Percentiles rank a stretch among this genome's conserved stretches.
These are phyloP conservation scores for Physaria fendleri DNA, from an alignment of 345 rosid species.

Conservation along the genomic window DNA sequence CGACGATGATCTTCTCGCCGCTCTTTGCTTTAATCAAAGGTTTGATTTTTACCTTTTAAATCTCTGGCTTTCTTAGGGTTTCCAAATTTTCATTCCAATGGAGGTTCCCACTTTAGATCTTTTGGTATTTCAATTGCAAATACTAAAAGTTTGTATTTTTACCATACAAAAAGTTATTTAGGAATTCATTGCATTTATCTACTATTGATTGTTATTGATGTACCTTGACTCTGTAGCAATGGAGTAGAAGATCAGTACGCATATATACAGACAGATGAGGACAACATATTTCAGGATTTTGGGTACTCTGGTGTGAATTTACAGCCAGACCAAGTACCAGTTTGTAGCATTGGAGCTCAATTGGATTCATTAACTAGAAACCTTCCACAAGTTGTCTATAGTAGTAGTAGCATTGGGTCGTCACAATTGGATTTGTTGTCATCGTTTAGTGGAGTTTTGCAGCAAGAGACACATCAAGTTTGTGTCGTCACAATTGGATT, in stretches of 20 bases:
- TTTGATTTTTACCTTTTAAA: not conserved
- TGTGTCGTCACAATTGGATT: conserved; percentile 1
- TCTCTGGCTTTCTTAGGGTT: not conserved
- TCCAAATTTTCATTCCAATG: not conserved
- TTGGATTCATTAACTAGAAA: conserved; percentile 15
- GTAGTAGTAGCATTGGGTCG: conserved; percentile 25
- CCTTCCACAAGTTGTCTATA: conserved; percentile 8
- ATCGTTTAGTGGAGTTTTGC: conserved; percentile 22
- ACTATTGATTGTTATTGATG: not conserved
- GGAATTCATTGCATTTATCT: not conserved
- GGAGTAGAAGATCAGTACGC: conserved; percentile 23
- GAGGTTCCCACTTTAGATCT: too few species aligned
- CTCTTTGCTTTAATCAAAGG: conserved; percentile 30
- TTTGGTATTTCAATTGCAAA: not conserved
- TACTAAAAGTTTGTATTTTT: not conserved
- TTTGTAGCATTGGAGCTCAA: conserved; percentile 15
- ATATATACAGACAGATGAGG: conserved; percentile 11
- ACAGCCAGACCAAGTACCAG: conserved; percentile 1
- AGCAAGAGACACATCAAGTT: not conserved
- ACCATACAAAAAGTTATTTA: too few species aligned
- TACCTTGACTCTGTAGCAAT: conserved; percentile 12
- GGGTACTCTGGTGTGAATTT: conserved; percentile 18
- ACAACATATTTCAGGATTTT: conserved; percentile 5
- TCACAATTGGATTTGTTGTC: conserved; percentile 9
- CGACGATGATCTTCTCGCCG: conserved; percentile 22